Conservation (phyloP, 2,329 filamentous ascomycete genomes). For the Beauveria scarabaeidicola region DNA sequence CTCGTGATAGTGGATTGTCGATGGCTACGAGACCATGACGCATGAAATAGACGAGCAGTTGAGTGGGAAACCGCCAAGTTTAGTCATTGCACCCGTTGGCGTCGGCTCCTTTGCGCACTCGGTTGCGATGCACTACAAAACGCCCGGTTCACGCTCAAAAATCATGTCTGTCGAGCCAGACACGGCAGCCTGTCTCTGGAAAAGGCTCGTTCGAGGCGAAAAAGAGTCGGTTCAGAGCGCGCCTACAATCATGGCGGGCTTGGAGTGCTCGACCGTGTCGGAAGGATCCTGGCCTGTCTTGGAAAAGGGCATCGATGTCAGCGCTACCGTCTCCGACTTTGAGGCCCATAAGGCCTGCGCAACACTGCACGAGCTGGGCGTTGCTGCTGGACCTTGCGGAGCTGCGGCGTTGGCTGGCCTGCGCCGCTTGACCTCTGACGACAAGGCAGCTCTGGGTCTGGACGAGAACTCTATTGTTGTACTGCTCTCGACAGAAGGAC, state of each 20-base stretch:
- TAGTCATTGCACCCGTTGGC: constrained; percentile 56
- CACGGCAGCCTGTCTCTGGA: constrained; percentile 50
- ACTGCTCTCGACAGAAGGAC: constrained; percentile 54
- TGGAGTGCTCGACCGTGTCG: constrained; percentile 65
- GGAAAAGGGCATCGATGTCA: constrained; percentile 48
- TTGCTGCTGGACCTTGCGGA: constrained; percentile 55
- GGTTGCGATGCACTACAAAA: constrained; percentile 57
- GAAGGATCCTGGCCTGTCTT: constrained; percentile 56
- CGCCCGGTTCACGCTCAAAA: constrained; percentile 17
- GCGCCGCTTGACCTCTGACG: constrained; percentile 32
- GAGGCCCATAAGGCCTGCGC: constrained; percentile 53
- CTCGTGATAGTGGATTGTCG: constrained; percentile 54
- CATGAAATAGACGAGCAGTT: constrained; percentile 56
- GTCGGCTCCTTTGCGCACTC: constrained; percentile 67
- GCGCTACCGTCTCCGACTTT: constrained; percentile 50
- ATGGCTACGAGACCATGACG: constrained; percentile 70
- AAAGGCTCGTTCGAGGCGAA: constrained; percentile 41
- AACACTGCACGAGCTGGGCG: constrained; percentile 38
- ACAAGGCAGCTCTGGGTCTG: constrained; percentile 29
- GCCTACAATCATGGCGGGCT: constrained; percentile 63
- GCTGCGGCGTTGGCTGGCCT: constrained; percentile 51
- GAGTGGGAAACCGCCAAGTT: constrained; percentile 27
- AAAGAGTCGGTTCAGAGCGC: constrained; percentile 43
- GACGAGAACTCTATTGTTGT: constrained; percentile 48
- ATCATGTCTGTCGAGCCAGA: constrained; percentile 66